Conservation (phyloP, 2,329 filamentous ascomycete genomes). For the Pyricularia sp. region DNA sequence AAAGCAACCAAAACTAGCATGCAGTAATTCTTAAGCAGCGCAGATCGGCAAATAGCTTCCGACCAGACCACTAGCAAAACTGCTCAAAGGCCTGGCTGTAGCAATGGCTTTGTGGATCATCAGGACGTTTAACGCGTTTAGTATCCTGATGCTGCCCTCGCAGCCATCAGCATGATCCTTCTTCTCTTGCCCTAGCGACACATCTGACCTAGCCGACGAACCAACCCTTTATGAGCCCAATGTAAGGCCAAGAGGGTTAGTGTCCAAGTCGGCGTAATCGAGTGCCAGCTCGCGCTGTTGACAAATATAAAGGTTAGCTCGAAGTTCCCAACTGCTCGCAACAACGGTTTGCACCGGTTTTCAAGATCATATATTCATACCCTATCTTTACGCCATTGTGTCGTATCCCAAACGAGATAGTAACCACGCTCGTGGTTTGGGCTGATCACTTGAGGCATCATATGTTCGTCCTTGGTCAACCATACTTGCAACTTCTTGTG, state of each 20-base stretch:
- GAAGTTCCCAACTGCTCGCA: neutral
- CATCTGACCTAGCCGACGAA: neutral
- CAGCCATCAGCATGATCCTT: neutral
- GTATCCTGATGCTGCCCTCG: neutral
- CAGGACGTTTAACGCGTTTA: neutral
- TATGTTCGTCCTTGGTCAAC: conserved; percentile 59
- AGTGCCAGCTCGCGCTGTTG: conserved; percentile 49
- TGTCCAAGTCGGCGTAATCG: conserved; percentile 53
- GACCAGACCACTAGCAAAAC: neutral
- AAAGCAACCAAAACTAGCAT: neutral
- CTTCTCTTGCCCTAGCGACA: neutral
- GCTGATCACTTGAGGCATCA: conserved; percentile 51
- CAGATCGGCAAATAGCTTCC: neutral
- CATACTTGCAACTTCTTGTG: conserved; percentile 58
- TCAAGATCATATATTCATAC: conserved; percentile 34
- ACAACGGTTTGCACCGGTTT: neutral
- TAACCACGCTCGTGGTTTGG: conserved; percentile 53
- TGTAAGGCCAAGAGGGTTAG: conserved; percentile 16
- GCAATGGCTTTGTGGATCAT: neutral
- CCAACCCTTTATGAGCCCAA: neutral
- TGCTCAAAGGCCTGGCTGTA: neutral
- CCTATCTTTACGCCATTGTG: conserved; percentile 52
- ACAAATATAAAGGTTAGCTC: conserved; percentile 9
- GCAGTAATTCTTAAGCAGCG: neutral
- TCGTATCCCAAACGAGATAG: conserved; percentile 57